These are phyloP conservation scores for Chaetomium olivaceum DNA, from an alignment of 2,329 filamentous ascomycete species.

Conservation along the genomic window DNA sequence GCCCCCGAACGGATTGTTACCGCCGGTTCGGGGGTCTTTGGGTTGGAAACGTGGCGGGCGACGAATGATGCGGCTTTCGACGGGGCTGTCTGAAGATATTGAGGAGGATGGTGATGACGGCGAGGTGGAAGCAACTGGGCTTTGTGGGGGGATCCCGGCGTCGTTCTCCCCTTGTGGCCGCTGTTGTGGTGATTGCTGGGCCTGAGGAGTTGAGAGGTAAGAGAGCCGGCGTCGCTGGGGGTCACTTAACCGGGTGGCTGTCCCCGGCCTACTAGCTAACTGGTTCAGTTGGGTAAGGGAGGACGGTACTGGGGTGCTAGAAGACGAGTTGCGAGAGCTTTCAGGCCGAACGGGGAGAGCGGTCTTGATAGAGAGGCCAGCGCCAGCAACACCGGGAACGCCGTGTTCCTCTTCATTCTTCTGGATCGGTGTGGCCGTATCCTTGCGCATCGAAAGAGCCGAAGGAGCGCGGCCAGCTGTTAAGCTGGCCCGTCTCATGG, in stretches of 20 bases:
- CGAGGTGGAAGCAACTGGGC: conserved; percentile 43
- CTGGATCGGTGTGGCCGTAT: conserved; percentile 49
- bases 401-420: conserved; percentile 43
- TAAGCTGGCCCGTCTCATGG: conserved; percentile 55
- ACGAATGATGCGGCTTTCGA: conserved; percentile 61
- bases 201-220: conserved; percentile 36
- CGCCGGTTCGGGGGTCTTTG: conserved; percentile 16
- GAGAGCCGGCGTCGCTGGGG: conserved; percentile 31
- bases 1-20: conserved; percentile 37
- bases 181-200: conserved; percentile 26
- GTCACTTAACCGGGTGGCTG: conserved; percentile 38
- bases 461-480: conserved; percentile 52
- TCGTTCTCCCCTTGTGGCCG: conserved; percentile 28
- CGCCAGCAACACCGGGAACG: conserved; percentile 39
- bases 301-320: conserved; percentile 44
- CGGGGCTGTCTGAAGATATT: conserved; percentile 47
- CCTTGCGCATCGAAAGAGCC: conserved; percentile 57
- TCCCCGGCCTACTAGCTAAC: conserved; percentile 20
- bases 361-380: conserved; percentile 47
- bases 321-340: conserved; percentile 51
- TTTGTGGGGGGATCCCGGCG: conserved; percentile 45
- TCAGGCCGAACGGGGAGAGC: conserved; percentile 45
- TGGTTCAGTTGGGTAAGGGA: conserved; percentile 42
- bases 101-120: conserved; percentile 42
- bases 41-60: conserved; percentile 55